Conservation (phyloP, 1,284 basidiomycete species). For the Mycosarcoma mackinlayi region DNA sequence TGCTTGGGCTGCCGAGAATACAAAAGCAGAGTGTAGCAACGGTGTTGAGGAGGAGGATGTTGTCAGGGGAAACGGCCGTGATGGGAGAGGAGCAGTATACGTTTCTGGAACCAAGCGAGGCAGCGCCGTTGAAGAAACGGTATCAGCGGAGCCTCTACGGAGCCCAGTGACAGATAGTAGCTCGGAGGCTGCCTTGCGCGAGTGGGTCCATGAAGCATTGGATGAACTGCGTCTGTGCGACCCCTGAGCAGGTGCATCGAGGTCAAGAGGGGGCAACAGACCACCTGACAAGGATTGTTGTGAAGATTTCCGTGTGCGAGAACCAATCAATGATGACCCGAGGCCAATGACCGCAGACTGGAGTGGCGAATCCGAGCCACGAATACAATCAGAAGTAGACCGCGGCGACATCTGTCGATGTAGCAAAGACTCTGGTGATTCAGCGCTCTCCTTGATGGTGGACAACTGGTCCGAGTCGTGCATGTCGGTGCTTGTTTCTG, state of each 20-base stretch:
- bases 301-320: slow-evolving; percentile 7
- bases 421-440: slow-evolving; percentile 26
- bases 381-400: background rate
- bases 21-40: slow-evolving; percentile 2
- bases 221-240: slow-evolving; percentile 8
- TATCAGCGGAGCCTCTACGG: slow-evolving; percentile 16
- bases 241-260: slow-evolving; percentile 3
- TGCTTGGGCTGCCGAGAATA: slow-evolving; percentile 5
- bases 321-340: slow-evolving; percentile 27
- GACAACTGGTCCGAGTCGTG: slow-evolving; percentile 41
- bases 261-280: slow-evolving; percentile 25
- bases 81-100: slow-evolving; percentile 28
- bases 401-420: slow-evolving; percentile 19
- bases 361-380: background rate
- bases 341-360: slow-evolving; percentile 11
- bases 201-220: slow-evolving; percentile 13
- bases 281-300: slow-evolving; percentile 16
- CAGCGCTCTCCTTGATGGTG: slow-evolving; percentile 40
- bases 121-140: background rate
- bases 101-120: slow-evolving; percentile 6
- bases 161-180: slow-evolving; percentile 1
- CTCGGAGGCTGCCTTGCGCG: slow-evolving; percentile 7
- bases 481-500: slow-evolving; percentile 39
- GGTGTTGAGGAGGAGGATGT: slow-evolving; percentile 16
- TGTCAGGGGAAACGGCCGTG: slow-evolving; percentile 25